Evolutionary conservation across 2,329 filamentous ascomycete genomes (phyloP).

Genomic region (Penicillium sp.): DNA sequence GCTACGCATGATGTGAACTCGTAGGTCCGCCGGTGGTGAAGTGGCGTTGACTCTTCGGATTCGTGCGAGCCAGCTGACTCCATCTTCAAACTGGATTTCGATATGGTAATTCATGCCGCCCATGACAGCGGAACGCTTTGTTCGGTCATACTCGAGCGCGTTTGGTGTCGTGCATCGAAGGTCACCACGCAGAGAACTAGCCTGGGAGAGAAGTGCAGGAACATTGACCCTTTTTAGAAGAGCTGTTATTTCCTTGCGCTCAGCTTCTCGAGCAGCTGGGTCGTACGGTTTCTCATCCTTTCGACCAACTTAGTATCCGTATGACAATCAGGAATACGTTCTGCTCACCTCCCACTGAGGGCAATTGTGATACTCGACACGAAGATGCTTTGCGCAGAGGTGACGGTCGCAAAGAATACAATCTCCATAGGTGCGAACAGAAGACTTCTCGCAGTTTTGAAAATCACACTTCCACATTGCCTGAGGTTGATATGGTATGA

Average conservation of each 20-base stretch:
- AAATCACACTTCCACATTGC: slow-evolving; percentile 35
- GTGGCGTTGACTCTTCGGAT: slow-evolving; percentile 41
- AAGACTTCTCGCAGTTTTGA: slow-evolving; percentile 26
- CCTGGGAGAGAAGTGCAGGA: slow-evolving; percentile 33
- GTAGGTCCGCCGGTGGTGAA: slow-evolving; percentile 32
- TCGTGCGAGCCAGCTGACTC: slow-evolving; percentile 41
- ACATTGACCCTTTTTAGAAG: slow-evolving; percentile 36
- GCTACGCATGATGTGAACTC: slow-evolving; percentile 32
- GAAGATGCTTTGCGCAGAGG: too few relatives aligned
- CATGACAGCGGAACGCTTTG: slow-evolving; percentile 37
- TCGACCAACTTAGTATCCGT: too few relatives aligned
- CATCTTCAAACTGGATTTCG: slow-evolving; percentile 42
- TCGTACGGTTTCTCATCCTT: too few relatives aligned
- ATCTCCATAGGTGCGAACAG: slow-evolving; percentile 34
- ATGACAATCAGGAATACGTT: too few relatives aligned
- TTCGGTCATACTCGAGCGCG: slow-evolving; percentile 33
- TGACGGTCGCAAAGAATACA: slow-evolving; percentile 43
- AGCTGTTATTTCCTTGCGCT: slow-evolving; percentile 30
- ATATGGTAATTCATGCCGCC: slow-evolving; percentile 46
- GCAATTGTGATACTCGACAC: too few relatives aligned
- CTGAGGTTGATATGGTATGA: too few relatives aligned
- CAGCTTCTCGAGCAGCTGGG: too few relatives aligned
- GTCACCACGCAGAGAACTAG: slow-evolving; percentile 33
- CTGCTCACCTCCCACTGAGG: too few relatives aligned
- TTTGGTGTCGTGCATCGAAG: slow-evolving; percentile 33